Base-by-base conservation (phyloP, 768 basidiomycete species). In the Hebeloma cylindrosporum region DNA sequence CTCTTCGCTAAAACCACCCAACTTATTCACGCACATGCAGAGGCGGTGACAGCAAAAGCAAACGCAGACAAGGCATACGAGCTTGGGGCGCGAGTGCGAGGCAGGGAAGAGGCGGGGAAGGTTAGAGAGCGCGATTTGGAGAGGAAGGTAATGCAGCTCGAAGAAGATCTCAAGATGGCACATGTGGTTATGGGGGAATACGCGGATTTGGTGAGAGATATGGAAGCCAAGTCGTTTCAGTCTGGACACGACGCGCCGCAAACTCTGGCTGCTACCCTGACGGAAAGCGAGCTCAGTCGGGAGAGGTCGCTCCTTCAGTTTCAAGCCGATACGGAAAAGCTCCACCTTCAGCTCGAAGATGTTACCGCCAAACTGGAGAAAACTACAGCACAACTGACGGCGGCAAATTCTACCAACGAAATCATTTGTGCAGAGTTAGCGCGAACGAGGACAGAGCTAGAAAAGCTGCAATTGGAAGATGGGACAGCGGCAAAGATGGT, bases 401-500 rank as follows among this genome's bases (percentile, higher is more conserved):
- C 75, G 3, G 78, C 81, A 56, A 69, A 65, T 27, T 66, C 69
- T 29, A 58, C 61, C 0, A 61, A 70, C 0, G 69, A 74, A 20
- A 60, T 70, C 1, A 71, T 79, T 28, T 73, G 73, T 11, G 52
- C 52, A 0, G 70, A 76, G 43, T 63, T 84, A 10, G 73, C 77
- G 0, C 60, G 68, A 22, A 63, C 70, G 3, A 71, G 71, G 31
- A 64, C 70, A 1, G 79, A 81, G 49, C 66, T 87, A 11, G 75
- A 85, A 40, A 71, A 68, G 53, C 67, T 78, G 35, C 66, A 70
- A 51, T 60, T 80, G 13, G 85, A 90, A 37, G 87, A 91, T 45
- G 76, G 71, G n/a, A 77, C 83, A 0, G 88, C 89, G 2, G 82
- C 83, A 9, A 86, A 82, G 56, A 86, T 91, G 79, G 89, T 93